Evolutionary conservation across 2,329 filamentous ascomycete genomes (phyloP).

Genomic region (Penicillium expansum): DNA sequence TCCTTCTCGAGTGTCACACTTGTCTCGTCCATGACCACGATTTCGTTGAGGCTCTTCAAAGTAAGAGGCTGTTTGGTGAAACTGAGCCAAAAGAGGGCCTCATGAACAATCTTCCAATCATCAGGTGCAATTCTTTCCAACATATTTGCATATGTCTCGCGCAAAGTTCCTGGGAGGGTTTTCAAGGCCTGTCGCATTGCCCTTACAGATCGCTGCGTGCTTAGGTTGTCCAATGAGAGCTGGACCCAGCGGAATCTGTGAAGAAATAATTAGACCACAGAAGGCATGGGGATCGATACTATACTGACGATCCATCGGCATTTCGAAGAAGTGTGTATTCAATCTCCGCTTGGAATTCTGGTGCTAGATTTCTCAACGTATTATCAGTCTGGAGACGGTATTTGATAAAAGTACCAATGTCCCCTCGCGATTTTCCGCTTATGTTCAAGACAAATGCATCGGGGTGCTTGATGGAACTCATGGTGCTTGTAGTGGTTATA

Average conservation of each 20-base stretch:
- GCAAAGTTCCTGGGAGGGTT: conserved; percentile 15
- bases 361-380: conserved; percentile 3
- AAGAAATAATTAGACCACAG: neutral
- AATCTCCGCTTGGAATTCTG: conserved; percentile 16
- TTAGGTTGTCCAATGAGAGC: conserved; percentile 21
- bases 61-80: conserved; percentile 14
- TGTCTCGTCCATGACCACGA: conserved; percentile 13
- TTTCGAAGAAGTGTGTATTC: conserved; percentile 4
- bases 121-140: conserved; percentile 12
- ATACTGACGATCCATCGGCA: conserved; percentile 22
- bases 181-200: conserved; percentile 17
- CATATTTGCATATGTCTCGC: conserved; percentile 20
- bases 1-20: conserved; percentile 15
- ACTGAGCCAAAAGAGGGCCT: conserved; percentile 21
- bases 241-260: conserved; percentile 24
- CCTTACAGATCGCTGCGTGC: conserved; percentile 15
- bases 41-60: conserved; percentile 14
- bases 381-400: conserved; percentile 13
- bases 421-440: conserved; percentile 10
- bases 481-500: conserved; percentile 14
- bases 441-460: conserved; percentile 7
- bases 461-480: neutral
- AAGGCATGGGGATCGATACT: neutral
- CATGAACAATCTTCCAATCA: conserved; percentile 12
- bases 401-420: conserved; percentile 16